Percentiles rank a stretch among this genome's conserved stretches.
These are phyloP conservation scores for Pseudogymnoascus sp. DNA, from an alignment of 2,329 filamentous ascomycete genomes.

Conservation along the genomic window DNA sequence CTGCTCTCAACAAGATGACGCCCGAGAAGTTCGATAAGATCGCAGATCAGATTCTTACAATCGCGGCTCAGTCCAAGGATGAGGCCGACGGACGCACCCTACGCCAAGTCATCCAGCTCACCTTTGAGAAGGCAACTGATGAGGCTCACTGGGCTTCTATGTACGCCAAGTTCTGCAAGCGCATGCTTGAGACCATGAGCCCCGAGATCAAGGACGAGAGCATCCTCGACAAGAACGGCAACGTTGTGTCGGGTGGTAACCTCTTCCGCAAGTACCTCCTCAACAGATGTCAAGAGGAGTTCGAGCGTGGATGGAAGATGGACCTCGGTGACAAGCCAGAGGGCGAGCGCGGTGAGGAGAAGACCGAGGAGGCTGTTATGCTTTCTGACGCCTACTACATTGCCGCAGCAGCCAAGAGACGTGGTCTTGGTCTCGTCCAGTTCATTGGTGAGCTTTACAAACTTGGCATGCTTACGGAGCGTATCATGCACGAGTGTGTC, in stretches of 20 bases:
- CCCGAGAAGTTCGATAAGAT: slow-evolving; percentile 98
- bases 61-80: slow-evolving; percentile 90
- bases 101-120: slow-evolving; percentile 96
- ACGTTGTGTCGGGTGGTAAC: slow-evolving; percentile 82
- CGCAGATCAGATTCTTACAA: slow-evolving; percentile 82
- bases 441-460: slow-evolving; percentile 99
- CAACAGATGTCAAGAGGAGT: slow-evolving; percentile 97
- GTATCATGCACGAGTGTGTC: slow-evolving; percentile 99
- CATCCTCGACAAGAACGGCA: slow-evolving; percentile 81
- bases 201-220: slow-evolving; percentile 90
- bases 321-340: slow-evolving; percentile 75
- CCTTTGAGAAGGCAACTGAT: slow-evolving; percentile 97
- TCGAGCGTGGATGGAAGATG: slow-evolving; percentile 93
- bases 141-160: slow-evolving; percentile 98
- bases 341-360: slow-evolving; percentile 45
- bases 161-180: slow-evolving; percentile 98
- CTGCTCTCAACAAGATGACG: slow-evolving; percentile 98
- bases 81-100: slow-evolving; percentile 90
- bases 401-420: slow-evolving; percentile 88
- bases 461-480: slow-evolving; percentile 94
- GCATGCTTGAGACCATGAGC: slow-evolving; percentile 94
- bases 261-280: slow-evolving; percentile 98
- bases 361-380: slow-evolving; percentile 64
- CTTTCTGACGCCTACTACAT: slow-evolving; percentile 95
- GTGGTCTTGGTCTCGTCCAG: slow-evolving; percentile 93